Percentiles rank a stretch among this genome's conserved stretches.
phyloP scores from a whole-genome alignment of 2,329 filamentous ascomycete species.

The Botrytis deweyae region DNA sequence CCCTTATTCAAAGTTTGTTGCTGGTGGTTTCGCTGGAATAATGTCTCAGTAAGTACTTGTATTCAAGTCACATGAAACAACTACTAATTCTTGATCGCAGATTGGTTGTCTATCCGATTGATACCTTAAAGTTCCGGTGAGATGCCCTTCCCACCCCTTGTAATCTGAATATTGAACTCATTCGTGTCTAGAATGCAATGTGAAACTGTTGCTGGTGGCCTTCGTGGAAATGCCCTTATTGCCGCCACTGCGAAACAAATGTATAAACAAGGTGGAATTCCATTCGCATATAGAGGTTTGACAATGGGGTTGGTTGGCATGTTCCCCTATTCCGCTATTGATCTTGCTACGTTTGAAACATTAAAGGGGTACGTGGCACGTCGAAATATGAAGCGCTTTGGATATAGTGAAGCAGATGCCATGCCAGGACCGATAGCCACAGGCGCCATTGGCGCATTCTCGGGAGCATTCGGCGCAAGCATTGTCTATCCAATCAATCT shows the following conservation, averaged over 20 bases:
- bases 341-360: constrained; percentile 92
- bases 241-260: constrained; percentile 82
- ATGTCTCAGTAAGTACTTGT: constrained; percentile 71
- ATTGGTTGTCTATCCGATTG: constrained; percentile 74
- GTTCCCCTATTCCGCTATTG: constrained; percentile 97
- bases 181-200: constrained; percentile 67
- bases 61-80: constrained; percentile 6
- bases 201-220: constrained; percentile 82
- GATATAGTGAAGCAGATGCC: constrained; percentile 81
- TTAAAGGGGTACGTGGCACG: constrained; percentile 73
- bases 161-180: constrained; percentile 24
- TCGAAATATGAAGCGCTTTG: constrained; percentile 66
- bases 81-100: constrained; percentile 42
- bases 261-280: constrained; percentile 71
- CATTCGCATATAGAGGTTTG: constrained; percentile 84
- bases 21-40: constrained; percentile 90
- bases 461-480: constrained; percentile 88
- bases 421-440: constrained; percentile 78
- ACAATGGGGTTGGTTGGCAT: constrained; percentile 94
- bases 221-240: constrained; percentile 80
- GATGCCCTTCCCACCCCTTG: neutral
- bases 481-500: constrained; percentile 95
- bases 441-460: constrained; percentile 85
- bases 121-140: constrained; percentile 58
- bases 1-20: constrained; percentile 82